phyloP scores from a whole-genome alignment of 768 basidiomycete species.

The Sutorius australiensis region DNA sequence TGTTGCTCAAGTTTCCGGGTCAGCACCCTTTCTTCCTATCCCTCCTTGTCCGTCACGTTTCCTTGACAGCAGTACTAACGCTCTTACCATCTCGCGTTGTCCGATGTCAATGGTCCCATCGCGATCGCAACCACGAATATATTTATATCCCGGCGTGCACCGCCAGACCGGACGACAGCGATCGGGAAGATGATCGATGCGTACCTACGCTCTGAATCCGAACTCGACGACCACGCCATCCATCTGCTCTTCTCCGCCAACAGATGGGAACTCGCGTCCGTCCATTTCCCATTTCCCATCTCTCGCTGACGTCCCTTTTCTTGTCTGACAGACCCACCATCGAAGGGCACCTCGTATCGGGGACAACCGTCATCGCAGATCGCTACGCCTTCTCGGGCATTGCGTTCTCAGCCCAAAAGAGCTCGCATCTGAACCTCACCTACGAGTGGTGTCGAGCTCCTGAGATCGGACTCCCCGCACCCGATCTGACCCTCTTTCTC shows the following conservation, averaged over 20 bases:
- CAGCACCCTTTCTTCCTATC: conserved; percentile 11
- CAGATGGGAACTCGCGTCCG: conserved; percentile 91
- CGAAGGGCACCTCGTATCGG: conserved; percentile 49
- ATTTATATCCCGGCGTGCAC: too few species aligned
- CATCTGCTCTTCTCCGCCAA: conserved; percentile 97
- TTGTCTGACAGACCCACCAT: conserved; percentile 51
- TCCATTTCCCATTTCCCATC: neutral
- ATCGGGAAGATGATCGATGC: conserved; percentile 93
- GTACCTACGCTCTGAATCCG: conserved; percentile 78
- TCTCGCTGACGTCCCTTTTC: neutral
- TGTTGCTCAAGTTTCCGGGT: conserved; percentile 90
- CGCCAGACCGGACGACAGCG: conserved; percentile 79
- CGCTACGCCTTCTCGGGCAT: conserved; percentile 96
- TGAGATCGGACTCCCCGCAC: conserved; percentile 83
- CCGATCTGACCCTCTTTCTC: conserved; percentile 86
- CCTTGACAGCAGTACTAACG: neutral
- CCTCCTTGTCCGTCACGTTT: neutral
- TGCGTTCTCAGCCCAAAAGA: conserved; percentile 74
- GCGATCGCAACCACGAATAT: neutral
- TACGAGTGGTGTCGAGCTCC: conserved; percentile 84
- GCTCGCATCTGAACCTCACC: conserved; percentile 41
- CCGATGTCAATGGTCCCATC: neutral
- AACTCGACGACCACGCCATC: conserved; percentile 87
- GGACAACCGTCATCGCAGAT: conserved; percentile 81
- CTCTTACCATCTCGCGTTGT: neutral